A percentile compares a stretch with the other conserved stretches of the same genome.
These are phyloP conservation scores for Lactarius hengduanensis DNA, from an alignment of 768 basidiomycete species.

Conservation along the genomic window DNA sequence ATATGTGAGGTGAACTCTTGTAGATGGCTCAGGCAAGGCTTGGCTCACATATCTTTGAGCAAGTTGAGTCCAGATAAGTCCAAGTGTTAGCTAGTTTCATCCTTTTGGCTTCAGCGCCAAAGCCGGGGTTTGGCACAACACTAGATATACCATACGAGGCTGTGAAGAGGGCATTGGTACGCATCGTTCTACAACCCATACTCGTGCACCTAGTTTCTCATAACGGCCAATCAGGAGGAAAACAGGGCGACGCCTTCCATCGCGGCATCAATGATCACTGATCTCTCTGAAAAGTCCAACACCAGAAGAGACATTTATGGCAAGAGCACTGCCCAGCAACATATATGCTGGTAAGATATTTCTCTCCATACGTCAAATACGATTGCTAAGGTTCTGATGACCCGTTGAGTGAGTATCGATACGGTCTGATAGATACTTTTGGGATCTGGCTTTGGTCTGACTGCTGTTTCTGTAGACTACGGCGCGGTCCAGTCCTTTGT, in stretches of 20 bases:
- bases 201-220: neutral
- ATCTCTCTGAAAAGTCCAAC: constrained; percentile 14
- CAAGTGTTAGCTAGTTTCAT: too few relatives aligned
- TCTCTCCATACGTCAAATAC: neutral
- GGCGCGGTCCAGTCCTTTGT: constrained; percentile 32
- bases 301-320: constrained; percentile 16
- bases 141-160: too few relatives aligned
- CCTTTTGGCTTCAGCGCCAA: too few relatives aligned
- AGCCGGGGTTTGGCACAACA: too few relatives aligned
- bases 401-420: constrained; percentile 14
- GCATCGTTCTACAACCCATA: neutral
- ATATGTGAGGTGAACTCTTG: too few relatives aligned
- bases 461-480: constrained; percentile 12
- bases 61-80: too few relatives aligned
- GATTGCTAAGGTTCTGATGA: neutral
- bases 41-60: too few relatives aligned
- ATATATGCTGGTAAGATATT: constrained; percentile 12
- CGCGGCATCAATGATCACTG: constrained; percentile 12
- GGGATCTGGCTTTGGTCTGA: neutral
- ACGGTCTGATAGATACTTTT: constrained; percentile 4
- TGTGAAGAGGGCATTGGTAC: constrained; percentile 30
- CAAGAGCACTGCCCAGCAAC: constrained; percentile 12
- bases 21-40: too few relatives aligned
- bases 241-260: constrained; percentile 12
- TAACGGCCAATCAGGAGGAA: constrained; percentile 6